Conservation (phyloP, 345 rosid genomes). For the Brassica napus region DNA sequence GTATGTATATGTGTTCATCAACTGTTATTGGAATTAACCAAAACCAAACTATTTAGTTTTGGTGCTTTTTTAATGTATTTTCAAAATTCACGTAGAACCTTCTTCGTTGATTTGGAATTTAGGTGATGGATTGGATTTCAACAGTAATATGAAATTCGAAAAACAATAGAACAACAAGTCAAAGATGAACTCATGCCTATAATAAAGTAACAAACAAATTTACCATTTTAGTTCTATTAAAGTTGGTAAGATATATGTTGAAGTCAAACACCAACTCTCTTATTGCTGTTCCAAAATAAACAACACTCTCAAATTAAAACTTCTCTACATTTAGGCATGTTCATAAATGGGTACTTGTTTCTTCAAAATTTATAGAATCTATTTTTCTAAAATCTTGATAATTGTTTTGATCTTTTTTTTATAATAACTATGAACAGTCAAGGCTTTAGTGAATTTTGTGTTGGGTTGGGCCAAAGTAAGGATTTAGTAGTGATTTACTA, state of each 20-base stretch:
- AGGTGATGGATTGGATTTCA: neutral
- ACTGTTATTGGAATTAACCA: neutral
- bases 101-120: neutral
- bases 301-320: neutral
- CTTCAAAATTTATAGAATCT: neutral
- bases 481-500: neutral
- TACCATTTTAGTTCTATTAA: neutral
- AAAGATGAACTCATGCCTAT: neutral
- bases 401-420: neutral
- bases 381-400: neutral
- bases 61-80: neutral
- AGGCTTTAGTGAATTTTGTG: neutral
- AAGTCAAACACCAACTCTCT: neutral
- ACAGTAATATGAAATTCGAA: neutral
- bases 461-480: neutral
- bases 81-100: neutral
- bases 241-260: neutral
- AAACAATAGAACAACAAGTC: neutral
- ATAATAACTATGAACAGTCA: neutral
- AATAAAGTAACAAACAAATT: neutral
- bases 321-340: neutral
- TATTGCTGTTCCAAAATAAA: neutral
- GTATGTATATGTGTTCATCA: neutral
- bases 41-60: neutral
- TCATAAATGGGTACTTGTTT: neutral